Conservation (phyloP, 805 yeast genomes). For the Yamadazyma endophytica region DNA sequence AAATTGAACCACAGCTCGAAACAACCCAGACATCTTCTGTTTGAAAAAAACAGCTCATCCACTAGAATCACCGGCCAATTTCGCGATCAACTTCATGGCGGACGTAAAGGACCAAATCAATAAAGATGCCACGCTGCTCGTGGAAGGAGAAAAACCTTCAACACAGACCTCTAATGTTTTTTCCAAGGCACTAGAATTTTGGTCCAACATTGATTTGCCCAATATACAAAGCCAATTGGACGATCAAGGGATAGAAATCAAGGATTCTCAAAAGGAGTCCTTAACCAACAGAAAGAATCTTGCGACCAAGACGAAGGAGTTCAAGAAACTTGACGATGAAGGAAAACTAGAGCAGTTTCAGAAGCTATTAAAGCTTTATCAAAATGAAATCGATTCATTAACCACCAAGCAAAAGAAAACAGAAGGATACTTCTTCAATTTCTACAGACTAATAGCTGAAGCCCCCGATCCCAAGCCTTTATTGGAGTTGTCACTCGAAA, state of each 20-base stretch:
- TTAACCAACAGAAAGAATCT: constrained; percentile 68
- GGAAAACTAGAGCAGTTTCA: constrained; percentile 66
- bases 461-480: constrained; percentile 92
- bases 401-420: constrained; percentile 73
- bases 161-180: constrained; percentile 21
- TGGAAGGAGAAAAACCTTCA: constrained; percentile 1
- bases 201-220: constrained; percentile 74
- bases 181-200: constrained; percentile 61
- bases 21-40: no score
- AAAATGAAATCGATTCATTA: constrained; percentile 78
- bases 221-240: constrained; percentile 70
- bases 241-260: constrained; percentile 66
- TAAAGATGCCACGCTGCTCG: no score
- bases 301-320: constrained; percentile 82
- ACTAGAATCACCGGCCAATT: no score
- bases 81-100: no score
- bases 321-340: constrained; percentile 65
- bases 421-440: constrained; percentile 68
- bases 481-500: constrained; percentile 63
- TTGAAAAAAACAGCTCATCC: no score
- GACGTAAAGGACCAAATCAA: no score
- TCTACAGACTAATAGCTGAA: constrained; percentile 75
- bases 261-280: constrained; percentile 64
- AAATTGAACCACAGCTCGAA: no score
- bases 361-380: constrained; percentile 70